Base-by-base conservation (phyloP, 2,329 filamentous ascomycete genomes). In the Diplodia corticola region DNA sequence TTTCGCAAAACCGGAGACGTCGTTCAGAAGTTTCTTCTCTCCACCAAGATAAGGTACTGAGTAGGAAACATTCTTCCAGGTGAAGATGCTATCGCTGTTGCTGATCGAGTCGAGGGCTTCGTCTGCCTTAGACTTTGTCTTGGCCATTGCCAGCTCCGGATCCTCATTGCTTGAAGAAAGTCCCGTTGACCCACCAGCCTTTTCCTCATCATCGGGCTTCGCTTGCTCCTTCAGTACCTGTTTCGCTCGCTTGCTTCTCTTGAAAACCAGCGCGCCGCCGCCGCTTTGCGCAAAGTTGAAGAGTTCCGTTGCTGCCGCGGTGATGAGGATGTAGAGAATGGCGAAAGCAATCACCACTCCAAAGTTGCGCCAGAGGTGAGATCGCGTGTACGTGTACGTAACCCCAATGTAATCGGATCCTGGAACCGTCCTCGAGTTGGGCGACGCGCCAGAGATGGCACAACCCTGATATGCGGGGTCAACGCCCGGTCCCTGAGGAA, bases 311-410 rank as follows among this genome's bases (percentile, higher is more conserved):
- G 88, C 90, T 24, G 90, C 70, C 5, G 90, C 84, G 0, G 91
- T 94, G 33, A 94, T 77, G 12, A 88, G 70, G 13, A 96, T 85
- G 73, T 94, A 96, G 5, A 92, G 83, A 0, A 91, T 81, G 1
- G 87, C 85, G 70, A 92, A 95, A 0, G 89, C 91, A 70, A 93
- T 87, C 1, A 95, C 78, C 3, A 93, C 88, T 35, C 89, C 91
- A 72, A 91, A 92, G 74, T 94, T 93, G 3, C 91, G 87, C 82
- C 88, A 90, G 0, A 89, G 76, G 71, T 90, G 82, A 28, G 77
- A 78, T 20, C 86, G 79, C 0, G 82, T 82, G 71, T 88, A 89
- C 51, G 83, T 79, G 75, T 85, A 90, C 7, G 82, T 82, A 0
- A 81, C 80, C 10, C 78, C 70, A 2, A 89, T 73, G 70, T 89